phyloP scores from a whole-genome alignment of 208 protist species.

The Crithidia mellificae region DNA sequence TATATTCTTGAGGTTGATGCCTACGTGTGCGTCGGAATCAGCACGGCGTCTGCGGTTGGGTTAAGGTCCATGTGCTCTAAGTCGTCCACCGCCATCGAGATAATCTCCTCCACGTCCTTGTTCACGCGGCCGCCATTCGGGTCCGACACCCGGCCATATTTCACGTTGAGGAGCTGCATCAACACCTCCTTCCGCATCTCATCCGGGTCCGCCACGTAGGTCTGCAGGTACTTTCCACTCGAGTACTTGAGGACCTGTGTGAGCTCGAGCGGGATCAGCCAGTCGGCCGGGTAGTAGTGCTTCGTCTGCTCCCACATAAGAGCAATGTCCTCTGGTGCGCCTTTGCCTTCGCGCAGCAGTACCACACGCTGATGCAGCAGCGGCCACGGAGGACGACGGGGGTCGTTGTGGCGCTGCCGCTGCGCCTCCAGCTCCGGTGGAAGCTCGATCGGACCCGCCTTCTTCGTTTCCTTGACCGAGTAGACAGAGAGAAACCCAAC shows the following conservation, averaged over 20 bases:
- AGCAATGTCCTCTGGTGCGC: conserved; percentile 67
- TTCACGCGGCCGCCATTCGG: conserved; percentile 68
- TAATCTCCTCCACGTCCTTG: conserved; percentile 84
- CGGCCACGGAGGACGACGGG: conserved; percentile 80
- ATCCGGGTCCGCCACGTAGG: conserved; percentile 82
- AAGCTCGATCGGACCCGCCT: conserved; percentile 73
- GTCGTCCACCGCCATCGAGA: conserved; percentile 79
- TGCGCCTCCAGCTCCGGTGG: conserved; percentile 70
- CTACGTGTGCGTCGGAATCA: conserved; percentile 80
- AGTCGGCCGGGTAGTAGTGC: conserved; percentile 85
- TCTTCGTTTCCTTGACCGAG: conserved; percentile 80
- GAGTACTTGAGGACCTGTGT: conserved; percentile 88
- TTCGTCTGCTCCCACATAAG: conserved; percentile 84
- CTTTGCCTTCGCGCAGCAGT: conserved; percentile 79
- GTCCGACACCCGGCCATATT: conserved; percentile 74
- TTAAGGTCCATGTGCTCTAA: conserved; percentile 76
- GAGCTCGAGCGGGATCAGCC: conserved; percentile 84
- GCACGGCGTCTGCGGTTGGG: conserved; percentile 40
- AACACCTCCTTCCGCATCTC: conserved; percentile 82
- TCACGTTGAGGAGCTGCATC: conserved; percentile 80
- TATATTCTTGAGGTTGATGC: background rate
- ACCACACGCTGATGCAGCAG: conserved; percentile 83
- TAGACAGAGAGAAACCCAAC: conserved; percentile 73
- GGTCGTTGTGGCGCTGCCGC: conserved; percentile 68
- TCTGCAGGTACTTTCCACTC: conserved; percentile 71